Base-by-base conservation (phyloP, 148 eudicot species). In the Persicaria tinctoria region DNA sequence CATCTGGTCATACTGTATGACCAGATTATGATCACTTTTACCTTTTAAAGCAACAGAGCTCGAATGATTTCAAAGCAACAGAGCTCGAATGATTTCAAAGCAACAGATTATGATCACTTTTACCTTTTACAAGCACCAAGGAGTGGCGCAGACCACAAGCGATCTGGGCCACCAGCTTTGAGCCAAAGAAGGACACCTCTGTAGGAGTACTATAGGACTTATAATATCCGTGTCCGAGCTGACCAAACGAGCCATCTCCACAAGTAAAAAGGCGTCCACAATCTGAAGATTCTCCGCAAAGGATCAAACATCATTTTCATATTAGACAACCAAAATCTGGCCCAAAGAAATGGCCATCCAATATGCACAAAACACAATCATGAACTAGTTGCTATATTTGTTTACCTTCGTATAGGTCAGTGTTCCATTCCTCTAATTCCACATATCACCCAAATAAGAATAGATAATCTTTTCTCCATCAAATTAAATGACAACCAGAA, bases 181-280 rank as follows among this genome's bases (percentile, higher is more conserved):
- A 82, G 68, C 76, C 48, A 70, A 94, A 85, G 81, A 79, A 79
- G 1, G 84, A 82, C 68, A 94, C 86, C 76, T 80, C 76, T 75
- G 63, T 63, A 0, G 97, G 98, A 53, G 76, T 79, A 48, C 74
- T 79, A 70, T 73, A 80, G 1, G 90, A 87, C 72, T 80, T 82
- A 78, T 76, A 81, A 86, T 94, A 92, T 56, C 93, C 91, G 76
- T 88, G 92, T 59, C 98, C 98, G 80, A 91, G 94, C 84, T 94
- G 98, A 78, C 98, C 98, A 82, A 94, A 94, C 6, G 96, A 86
- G 78, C 97, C 97, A 82, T 94, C 97, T 78, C 98, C 98, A 83
- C 97, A 94, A 49, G 96, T 94, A 82, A 88, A 90, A 74, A 92
- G 85, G 69, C 75, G 75, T 73, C 98, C 98, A 46, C 76, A 75